A percentile compares a stretch with the other conserved stretches of the same genome.
phyloP scores from a whole-genome alignment of 192 early-diverging fungal species.

The Tieghemiomyces parasiticus region DNA sequence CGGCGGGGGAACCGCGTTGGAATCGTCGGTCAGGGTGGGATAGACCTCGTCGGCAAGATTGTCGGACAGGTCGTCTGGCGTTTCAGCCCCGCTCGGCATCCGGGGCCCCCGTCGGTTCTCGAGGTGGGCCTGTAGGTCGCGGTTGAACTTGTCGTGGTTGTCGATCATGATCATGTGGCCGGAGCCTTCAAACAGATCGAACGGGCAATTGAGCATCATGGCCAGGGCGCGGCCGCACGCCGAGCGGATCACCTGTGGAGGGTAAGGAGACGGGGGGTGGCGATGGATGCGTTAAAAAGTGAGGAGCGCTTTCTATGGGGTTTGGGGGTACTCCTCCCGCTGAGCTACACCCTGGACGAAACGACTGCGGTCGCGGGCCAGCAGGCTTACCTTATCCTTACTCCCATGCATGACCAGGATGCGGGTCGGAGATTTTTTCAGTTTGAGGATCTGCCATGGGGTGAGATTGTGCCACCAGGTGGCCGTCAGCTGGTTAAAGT shows the following conservation, averaged over 20 bases:
- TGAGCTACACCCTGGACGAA: too few relatives aligned
- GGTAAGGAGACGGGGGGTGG: too few relatives aligned
- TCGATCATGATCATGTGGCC: constrained; percentile 32
- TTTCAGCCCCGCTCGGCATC: neutral
- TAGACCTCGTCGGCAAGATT: neutral
- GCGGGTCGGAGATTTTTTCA: constrained; percentile 16
- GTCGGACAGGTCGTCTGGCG: neutral
- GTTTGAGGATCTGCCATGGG: constrained; percentile 13
- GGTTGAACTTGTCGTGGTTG: constrained; percentile 26
- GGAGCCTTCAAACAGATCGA: constrained; percentile 19
- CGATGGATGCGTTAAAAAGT: too few relatives aligned
- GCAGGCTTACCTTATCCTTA: constrained; percentile 26
- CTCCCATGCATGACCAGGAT: constrained; percentile 28
- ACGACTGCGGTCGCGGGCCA: constrained; percentile 23
- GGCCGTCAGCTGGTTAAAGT: constrained; percentile 29
- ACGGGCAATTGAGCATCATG: constrained; percentile 20
- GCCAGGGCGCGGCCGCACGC: constrained; percentile 24
- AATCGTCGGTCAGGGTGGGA: neutral
- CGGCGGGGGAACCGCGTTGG: too few relatives aligned
- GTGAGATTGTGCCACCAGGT: constrained; percentile 24
- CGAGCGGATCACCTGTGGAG: constrained; percentile 25
- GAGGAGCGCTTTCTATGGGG: too few relatives aligned
- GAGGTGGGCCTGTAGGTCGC: constrained; percentile 20
- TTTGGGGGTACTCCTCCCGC: too few relatives aligned
- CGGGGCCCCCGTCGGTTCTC: neutral